Conservation (phyloP, 129 eudicot species). For the Gnaphalium uliginosum region DNA sequence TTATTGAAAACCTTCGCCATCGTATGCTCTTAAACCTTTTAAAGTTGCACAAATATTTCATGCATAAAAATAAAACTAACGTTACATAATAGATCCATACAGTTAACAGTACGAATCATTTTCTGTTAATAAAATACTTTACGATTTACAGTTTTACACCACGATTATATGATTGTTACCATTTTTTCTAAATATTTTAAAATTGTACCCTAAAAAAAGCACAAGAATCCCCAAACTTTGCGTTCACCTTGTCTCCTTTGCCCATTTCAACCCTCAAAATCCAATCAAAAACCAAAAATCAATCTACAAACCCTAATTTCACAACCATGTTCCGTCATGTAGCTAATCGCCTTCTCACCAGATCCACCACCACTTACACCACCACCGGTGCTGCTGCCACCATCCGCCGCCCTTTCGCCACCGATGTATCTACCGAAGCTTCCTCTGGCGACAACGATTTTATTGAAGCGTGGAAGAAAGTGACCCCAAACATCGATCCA, state of each 20-base stretch:
- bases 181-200: not conserved
- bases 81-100: too few species aligned
- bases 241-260: constrained; percentile 11
- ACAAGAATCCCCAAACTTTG: constrained; percentile 14
- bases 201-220: constrained; percentile 21
- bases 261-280: constrained; percentile 24
- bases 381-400: constrained; percentile 37
- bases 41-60: too few species aligned
- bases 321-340: constrained; percentile 72
- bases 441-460: constrained; percentile 49
- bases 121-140: too few species aligned
- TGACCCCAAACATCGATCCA: constrained; percentile 67
- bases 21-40: too few species aligned
- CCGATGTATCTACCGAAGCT: constrained; percentile 47
- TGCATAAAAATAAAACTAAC: too few species aligned
- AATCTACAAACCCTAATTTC: not conserved
- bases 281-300: not conserved
- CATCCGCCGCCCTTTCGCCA: constrained; percentile 45
- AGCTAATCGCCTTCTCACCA: constrained; percentile 46
- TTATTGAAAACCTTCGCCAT: too few species aligned
- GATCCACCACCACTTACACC: constrained; percentile 37
- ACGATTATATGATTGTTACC: too few species aligned
- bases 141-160: too few species aligned
- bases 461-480: constrained; percentile 65
- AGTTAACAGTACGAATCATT: too few species aligned